A percentile compares a stretch with the other conserved stretches of the same genome.
These are phyloP conservation scores for Mortierella sp. DNA, from an alignment of 371 early-diverging fungal genomes.

Conservation along the genomic window DNA sequence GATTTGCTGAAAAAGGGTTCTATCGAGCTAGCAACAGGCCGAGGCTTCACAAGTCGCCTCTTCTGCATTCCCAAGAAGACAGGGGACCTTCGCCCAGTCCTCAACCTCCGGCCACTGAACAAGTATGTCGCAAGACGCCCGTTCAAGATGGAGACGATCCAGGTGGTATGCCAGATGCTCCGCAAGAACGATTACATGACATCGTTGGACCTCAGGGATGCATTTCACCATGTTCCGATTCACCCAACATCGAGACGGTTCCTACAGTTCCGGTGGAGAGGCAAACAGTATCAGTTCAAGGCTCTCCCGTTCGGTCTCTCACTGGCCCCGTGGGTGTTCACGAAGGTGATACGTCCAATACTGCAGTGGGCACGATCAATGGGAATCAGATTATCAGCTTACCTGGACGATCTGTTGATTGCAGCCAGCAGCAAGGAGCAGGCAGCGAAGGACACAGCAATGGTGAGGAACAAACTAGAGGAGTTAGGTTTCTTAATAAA, in stretches of 20 bases:
- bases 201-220: conserved; percentile 7
- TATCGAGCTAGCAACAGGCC: conserved; percentile 19
- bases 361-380: conserved; percentile 28
- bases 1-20: conserved; percentile 22
- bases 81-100: conserved; percentile 29
- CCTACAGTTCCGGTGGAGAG: conserved; percentile 48
- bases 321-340: conserved; percentile 33
- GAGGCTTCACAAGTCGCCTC: conserved; percentile 24
- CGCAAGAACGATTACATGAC: conserved; percentile 5
- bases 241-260: conserved; percentile 23
- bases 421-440: not conserved
- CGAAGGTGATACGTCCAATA: conserved; percentile 26
- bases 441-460: not conserved
- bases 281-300: conserved; percentile 29
- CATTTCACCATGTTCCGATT: conserved; percentile 18
- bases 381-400: conserved; percentile 7
- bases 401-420: conserved; percentile 5
- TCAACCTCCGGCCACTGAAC: conserved; percentile 40
- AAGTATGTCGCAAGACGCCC: conserved; percentile 8
- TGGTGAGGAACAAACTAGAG: not conserved
- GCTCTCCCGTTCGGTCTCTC: conserved; percentile 46
- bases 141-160: conserved; percentile 22
- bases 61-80: conserved; percentile 44
- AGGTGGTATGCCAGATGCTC: not conserved
- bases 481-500: conserved; percentile 27